phyloP scores from a whole-genome alignment of 306 rosid genomes.

The Prunus persica region Prunus_persica_NCBIv2 NC_034010.1:10060001-10060500 shows the following conservation, averaged over 20 bases:
- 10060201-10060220: not conserved
- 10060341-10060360: not conserved
- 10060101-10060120: not conserved
- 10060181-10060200: not conserved
- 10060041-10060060: not conserved
- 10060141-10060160: not conserved
- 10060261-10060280: not conserved
- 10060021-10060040: not conserved
- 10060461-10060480: not conserved
- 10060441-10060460: not conserved
- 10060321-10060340: not conserved
- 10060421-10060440: not conserved
- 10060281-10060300: not conserved
- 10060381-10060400: not conserved
- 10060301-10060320: not conserved
- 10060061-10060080: not conserved
- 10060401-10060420: not conserved
- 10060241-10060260: not conserved
- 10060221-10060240: not conserved
- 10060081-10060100: not conserved
- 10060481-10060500: not conserved
- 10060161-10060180: not conserved
- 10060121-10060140: not conserved
- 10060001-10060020: not conserved
- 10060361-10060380: not conserved